Percentiles rank a stretch among this genome's conserved stretches.
Evolutionary conservation across 805 yeast species (phyloP).

Genomic region (Saccharomycopsis vini): DNA sequence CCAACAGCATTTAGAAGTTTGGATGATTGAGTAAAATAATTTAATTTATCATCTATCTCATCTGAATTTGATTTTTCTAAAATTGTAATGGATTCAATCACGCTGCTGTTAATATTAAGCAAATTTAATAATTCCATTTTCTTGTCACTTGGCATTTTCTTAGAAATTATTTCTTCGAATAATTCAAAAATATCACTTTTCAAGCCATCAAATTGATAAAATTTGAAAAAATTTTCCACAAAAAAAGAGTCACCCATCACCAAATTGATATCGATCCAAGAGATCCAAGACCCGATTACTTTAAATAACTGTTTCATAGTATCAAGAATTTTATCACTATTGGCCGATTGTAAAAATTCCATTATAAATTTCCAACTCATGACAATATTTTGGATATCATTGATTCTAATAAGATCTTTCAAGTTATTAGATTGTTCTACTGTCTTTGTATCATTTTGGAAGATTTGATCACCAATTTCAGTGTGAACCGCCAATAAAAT

Average conservation of each 20-base stretch:
- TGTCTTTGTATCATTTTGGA: conserved; percentile 52
- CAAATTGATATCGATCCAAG: conserved; percentile 84
- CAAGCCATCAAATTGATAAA: conserved; percentile 39
- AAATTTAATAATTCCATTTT: conserved; percentile 63
- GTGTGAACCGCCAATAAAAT: conserved; percentile 69
- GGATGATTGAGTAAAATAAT: conserved; percentile 69
- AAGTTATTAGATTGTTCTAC: conserved; percentile 57
- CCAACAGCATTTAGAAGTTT: conserved; percentile 68
- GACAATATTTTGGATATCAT: conserved; percentile 62
- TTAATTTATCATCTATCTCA: conserved; percentile 36
- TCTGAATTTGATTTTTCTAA: conserved; percentile 27
- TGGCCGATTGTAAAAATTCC: conserved; percentile 39
- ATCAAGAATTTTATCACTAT: conserved; percentile 32
- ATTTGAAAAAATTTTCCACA: conserved; percentile 48
- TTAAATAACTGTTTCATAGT: conserved; percentile 50
- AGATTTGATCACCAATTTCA: conserved; percentile 89
- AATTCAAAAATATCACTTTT: conserved; percentile 51
- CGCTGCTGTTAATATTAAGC: conserved; percentile 38
- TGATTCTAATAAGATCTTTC: conserved; percentile 73
- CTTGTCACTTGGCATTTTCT: conserved; percentile 48
- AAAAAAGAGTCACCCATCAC: conserved; percentile 46
- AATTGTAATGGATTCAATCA: conserved; percentile 21
- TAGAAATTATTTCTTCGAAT: conserved; percentile 44
- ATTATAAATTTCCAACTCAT: conserved; percentile 60
- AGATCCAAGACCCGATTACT: conserved; percentile 75